A percentile compares a stretch with the other conserved stretches of the same genome.
phyloP scores from a whole-genome alignment of 1,139 yeast genomes.

The Taiozyma sp. region DNA sequence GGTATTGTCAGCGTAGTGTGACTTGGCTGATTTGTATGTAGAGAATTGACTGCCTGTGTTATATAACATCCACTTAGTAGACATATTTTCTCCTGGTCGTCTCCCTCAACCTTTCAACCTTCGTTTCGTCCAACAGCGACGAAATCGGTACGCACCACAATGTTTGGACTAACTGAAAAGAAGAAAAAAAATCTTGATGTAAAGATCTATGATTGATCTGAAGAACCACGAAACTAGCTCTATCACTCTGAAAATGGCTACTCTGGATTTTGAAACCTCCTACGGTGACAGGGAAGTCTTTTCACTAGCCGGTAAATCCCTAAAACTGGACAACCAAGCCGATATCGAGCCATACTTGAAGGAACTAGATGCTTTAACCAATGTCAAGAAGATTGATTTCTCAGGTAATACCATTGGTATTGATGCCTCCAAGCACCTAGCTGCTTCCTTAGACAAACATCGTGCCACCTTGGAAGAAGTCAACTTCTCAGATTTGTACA shows the following conservation, averaged over 20 bases:
- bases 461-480: constrained; percentile 56
- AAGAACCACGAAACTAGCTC: neutral
- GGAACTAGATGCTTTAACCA: constrained; percentile 39
- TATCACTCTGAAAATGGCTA: constrained; percentile 26
- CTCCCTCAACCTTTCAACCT: too few species aligned
- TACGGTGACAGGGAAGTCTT: constrained; percentile 29
- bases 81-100: neutral
- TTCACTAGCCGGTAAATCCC: constrained; percentile 71
- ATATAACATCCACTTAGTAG: too few species aligned
- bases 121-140: neutral
- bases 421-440: constrained; percentile 73
- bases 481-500: constrained; percentile 86
- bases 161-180: neutral
- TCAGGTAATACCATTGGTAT: constrained; percentile 95
- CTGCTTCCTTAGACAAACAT: constrained; percentile 45
- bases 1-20: constrained; percentile 3
- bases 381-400: constrained; percentile 61
- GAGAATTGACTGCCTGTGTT: too few species aligned
- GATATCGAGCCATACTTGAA: constrained; percentile 65
- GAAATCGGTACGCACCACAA: neutral
- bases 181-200: neutral
- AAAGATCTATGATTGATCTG: neutral
- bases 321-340: constrained; percentile 66
- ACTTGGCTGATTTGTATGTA: constrained; percentile 2
- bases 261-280: constrained; percentile 28